A percentile compares a stretch with the other conserved stretches of the same genome.
phyloP scores from a whole-genome alignment of 2,329 filamentous ascomycete genomes.

The Exophiala viscosa region DNA sequence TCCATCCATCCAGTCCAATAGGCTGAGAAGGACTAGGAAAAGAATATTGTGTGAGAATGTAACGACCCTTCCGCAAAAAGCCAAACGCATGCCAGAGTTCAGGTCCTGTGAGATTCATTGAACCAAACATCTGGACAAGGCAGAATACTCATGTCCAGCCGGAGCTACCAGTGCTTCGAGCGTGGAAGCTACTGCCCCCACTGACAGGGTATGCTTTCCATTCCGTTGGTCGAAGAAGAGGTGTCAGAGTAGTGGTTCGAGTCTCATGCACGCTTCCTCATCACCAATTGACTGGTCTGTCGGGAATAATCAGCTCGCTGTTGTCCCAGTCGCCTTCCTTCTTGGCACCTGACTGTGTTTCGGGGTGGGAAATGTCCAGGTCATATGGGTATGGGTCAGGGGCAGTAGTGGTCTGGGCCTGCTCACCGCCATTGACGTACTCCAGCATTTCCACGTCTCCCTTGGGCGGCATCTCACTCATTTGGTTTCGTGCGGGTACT shows the following conservation, averaged over 20 bases:
- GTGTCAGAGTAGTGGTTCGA: constrained; percentile 16
- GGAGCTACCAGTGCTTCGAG: too few relatives aligned
- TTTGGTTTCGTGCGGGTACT: constrained; percentile 15
- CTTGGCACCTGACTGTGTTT: background rate
- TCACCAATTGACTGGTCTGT: constrained; percentile 22
- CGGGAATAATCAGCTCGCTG: constrained; percentile 20
- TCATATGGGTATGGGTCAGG: background rate
- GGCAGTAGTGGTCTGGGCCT: constrained; percentile 7
- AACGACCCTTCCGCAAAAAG: too few relatives aligned
- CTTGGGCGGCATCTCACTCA: constrained; percentile 18
- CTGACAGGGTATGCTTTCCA: too few relatives aligned
- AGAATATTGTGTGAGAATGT: too few relatives aligned
- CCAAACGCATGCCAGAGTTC: too few relatives aligned
- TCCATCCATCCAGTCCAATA: too few relatives aligned
- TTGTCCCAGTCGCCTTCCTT: constrained; percentile 20
- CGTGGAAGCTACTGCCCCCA: too few relatives aligned
- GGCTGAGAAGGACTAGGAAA: too few relatives aligned
- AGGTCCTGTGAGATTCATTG: too few relatives aligned
- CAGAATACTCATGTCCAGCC: too few relatives aligned
- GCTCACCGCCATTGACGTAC: constrained; percentile 25
- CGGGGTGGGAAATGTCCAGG: constrained; percentile 3
- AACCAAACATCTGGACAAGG: too few relatives aligned
- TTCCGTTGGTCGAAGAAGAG: too few relatives aligned
- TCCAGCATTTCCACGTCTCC: constrained; percentile 22
- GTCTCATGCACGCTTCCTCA: constrained; percentile 14